phyloP scores from a whole-genome alignment of 768 basidiomycete genomes.

The Rhizopogon salebrosus region DNA sequence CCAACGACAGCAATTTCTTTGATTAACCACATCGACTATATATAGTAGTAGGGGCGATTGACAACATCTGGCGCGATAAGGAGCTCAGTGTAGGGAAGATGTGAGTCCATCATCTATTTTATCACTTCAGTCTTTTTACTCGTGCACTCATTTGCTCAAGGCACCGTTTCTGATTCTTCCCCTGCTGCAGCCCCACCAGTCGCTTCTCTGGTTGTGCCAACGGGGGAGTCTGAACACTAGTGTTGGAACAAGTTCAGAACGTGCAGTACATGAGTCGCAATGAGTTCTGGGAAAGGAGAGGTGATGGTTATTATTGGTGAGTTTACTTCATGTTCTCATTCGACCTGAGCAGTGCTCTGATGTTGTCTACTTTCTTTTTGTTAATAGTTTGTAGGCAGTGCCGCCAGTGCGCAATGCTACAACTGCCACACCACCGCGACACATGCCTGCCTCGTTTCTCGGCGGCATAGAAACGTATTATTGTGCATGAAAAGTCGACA shows the following conservation, averaged over 20 bases:
- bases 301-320: conserved; percentile 69
- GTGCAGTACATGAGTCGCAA: conserved; percentile 19
- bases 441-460: too few relatives aligned
- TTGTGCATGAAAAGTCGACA: too few relatives aligned
- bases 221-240: neutral
- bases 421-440: conserved; percentile 89
- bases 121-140: too few relatives aligned
- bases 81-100: too few relatives aligned
- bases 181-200: neutral
- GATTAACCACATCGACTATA: too few relatives aligned
- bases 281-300: conserved; percentile 38
- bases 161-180: too few relatives aligned
- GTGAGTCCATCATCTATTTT: too few relatives aligned
- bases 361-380: neutral
- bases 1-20: too few relatives aligned
- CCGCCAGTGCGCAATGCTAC: conserved; percentile 87
- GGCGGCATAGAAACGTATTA: too few relatives aligned
- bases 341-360: conserved; percentile 8
- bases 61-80: too few relatives aligned
- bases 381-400: conserved; percentile 23
- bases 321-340: conserved; percentile 30
- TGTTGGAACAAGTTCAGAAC: conserved; percentile 29
- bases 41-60: too few relatives aligned
- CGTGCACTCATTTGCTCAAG: too few relatives aligned
- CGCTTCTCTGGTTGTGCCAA: neutral